Evolutionary conservation across 208 protist genomes (phyloP).

Genomic region (Phytomonas francai): DNA sequence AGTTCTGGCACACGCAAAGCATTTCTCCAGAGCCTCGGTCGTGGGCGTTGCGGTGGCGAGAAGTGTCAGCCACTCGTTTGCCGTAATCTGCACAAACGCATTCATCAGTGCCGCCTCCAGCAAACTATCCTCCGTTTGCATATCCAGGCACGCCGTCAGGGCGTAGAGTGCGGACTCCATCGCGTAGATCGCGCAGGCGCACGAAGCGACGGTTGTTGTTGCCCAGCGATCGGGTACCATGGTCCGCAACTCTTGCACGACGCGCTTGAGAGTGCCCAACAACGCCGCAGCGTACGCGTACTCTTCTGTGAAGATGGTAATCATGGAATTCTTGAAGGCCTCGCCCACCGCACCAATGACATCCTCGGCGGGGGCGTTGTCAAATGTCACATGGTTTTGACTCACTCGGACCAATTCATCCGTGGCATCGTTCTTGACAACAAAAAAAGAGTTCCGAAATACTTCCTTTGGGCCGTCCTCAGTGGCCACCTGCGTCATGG

Average conservation of each 20-base stretch:
- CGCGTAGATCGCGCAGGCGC: constrained; percentile 65
- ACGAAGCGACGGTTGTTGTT: constrained; percentile 41
- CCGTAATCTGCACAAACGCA: constrained; percentile 55
- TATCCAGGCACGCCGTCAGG: constrained; percentile 74
- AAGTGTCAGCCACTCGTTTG: constrained; percentile 43
- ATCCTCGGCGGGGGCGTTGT: constrained; percentile 39
- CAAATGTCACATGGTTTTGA: constrained; percentile 31
- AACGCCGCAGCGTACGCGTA: constrained; percentile 72
- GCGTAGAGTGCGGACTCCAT: constrained; percentile 83
- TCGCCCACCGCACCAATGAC: constrained; percentile 78
- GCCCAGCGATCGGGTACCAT: constrained; percentile 41
- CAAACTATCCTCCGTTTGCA: constrained; percentile 70
- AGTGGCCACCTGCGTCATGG: constrained; percentile 49
- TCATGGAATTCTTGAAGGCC: constrained; percentile 75
- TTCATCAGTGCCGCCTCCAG: constrained; percentile 59
- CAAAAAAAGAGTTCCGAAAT: constrained; percentile 64
- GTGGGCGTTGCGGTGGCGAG: constrained; percentile 51
- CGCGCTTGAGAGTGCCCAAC: constrained; percentile 65
- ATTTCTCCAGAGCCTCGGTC: constrained; percentile 39
- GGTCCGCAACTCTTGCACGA: constrained; percentile 54
- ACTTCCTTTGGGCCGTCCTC: constrained; percentile 48
- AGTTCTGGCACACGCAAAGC: constrained; percentile 30
- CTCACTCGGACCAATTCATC: constrained; percentile 26
- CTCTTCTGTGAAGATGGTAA: constrained; percentile 79
- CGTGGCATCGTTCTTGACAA: constrained; percentile 44